Evolutionary conservation across 345 rosid species (phyloP), one percentile per base, ranked within the genome.

Genomic region (Camelina sativa): DNA sequence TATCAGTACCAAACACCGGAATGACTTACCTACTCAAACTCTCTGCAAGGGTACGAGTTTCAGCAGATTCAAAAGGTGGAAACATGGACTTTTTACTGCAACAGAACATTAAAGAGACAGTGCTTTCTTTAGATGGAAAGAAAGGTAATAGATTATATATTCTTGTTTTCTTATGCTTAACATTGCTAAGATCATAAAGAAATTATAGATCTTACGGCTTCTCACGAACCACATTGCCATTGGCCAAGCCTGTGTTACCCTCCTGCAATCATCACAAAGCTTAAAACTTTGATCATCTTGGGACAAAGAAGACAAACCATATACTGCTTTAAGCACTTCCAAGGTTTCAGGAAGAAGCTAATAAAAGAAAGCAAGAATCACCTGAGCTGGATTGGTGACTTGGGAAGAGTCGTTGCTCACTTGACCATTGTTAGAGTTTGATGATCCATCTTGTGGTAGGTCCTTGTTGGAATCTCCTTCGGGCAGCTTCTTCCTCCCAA

Each of bases 21-120:
- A 41, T 17, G 13, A 76, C 68, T 76, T 85, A 88, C 99, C 99
- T 89, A 81, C 92, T 82, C 41, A 92, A 84, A 79, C 92, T 86
- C 89, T 95, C 99, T 0, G 93, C 99, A 60, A 92, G 85, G 69
- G 87, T 54, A 37, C 92, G 93, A 61, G 85, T 85, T 74, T 94
- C 99, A 11, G 89, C 95, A 66, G 97, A 85, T 71, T 95, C 99
- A 75, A 95, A 86, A 63, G 88, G 78, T 70, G 99, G 99, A 77
- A 95, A 87, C 81, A 95, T 85, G 5, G 97, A 57, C 85, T 82
- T 95, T 61, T 81, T 73, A 57, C 99, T 95, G 87, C 50, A 85
- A 54, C 64, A 51, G 16, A 43, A 50, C 61, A 52, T 3, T 9
- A 60, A 52, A 76, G 19, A 48, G 9, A 51, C 70, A 43, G 28